Percentiles rank a stretch among this genome's conserved stretches.
These are phyloP conservation scores for Penicillium herquei DNA, from an alignment of 495 filamentous ascomycete genomes.

Conservation along the genomic window DNA sequence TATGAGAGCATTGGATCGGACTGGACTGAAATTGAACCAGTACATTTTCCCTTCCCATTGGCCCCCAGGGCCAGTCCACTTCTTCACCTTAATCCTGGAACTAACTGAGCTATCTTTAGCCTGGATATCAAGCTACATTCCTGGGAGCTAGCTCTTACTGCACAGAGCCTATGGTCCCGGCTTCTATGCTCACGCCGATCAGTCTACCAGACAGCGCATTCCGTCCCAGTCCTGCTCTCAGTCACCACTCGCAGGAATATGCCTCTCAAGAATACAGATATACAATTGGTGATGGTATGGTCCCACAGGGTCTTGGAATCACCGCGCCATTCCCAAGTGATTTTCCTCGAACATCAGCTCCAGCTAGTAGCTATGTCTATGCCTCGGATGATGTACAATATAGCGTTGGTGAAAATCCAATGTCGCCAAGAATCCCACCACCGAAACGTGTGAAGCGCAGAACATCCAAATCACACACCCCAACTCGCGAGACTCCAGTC, in stretches of 20 bases:
- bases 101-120: conserved; percentile 16
- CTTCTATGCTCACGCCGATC: conserved; percentile 37
- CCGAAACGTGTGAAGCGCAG: conserved; percentile 31
- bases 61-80: neutral
- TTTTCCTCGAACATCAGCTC: conserved; percentile 26
- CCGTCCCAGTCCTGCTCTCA: conserved; percentile 37
- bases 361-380: conserved; percentile 25
- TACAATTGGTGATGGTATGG: conserved; percentile 25
- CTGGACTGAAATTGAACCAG: conserved; percentile 35
- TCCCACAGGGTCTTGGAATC: conserved; percentile 42
- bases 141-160: conserved; percentile 34
- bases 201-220: conserved; percentile 42
- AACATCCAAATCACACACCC: conserved; percentile 17
- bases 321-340: conserved; percentile 35
- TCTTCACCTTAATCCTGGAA: neutral
- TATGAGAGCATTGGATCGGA: conserved; percentile 28
- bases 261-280: conserved; percentile 33
- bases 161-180: conserved; percentile 28
- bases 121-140: conserved; percentile 26
- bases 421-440: conserved; percentile 25
- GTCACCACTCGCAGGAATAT: conserved; percentile 38
- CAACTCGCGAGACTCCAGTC: conserved; percentile 30
- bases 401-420: conserved; percentile 19
- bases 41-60: conserved; percentile 21
- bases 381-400: conserved; percentile 21